Conservation (phyloP, 78 protist genomes). For the Bodo saltans region DNA sequence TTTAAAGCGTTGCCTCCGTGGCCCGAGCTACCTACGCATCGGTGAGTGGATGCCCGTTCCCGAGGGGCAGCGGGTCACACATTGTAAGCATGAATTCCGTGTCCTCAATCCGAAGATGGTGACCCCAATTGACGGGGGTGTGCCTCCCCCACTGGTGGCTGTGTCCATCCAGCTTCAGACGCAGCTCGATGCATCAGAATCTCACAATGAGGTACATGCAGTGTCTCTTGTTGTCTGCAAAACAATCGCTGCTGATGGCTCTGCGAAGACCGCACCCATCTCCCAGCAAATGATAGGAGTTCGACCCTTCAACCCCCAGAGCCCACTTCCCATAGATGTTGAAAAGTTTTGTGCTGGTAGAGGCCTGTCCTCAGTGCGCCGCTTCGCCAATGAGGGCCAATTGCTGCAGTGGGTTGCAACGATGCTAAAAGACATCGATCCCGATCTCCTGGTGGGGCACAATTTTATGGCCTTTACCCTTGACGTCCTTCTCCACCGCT, state of each 20-base stretch:
- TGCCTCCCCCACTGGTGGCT: not conserved
- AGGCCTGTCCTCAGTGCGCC: not conserved
- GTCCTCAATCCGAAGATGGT: not conserved
- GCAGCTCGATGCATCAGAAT: not conserved
- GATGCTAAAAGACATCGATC: conserved; percentile 2
- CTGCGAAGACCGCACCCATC: not conserved
- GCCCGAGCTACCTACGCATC: conserved; percentile 82
- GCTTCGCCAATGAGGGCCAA: not conserved
- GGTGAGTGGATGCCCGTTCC: not conserved
- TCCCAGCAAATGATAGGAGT: not conserved
- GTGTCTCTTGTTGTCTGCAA: not conserved
- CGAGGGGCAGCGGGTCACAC: not conserved
- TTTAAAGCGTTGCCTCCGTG: conserved; percentile 69
- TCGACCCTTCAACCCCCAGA: conserved; percentile 6
- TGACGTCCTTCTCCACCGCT: conserved; percentile 82
- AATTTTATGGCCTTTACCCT: conserved; percentile 74
- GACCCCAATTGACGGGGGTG: not conserved
- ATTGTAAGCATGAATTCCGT: not conserved
- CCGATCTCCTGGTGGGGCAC: conserved; percentile 70
- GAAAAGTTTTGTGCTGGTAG: not conserved
- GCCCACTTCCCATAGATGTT: not conserved
- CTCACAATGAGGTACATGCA: not conserved
- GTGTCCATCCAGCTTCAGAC: not conserved
- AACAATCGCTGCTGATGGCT: not conserved
- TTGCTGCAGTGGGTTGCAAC: conserved; percentile 6